These are phyloP conservation scores for Malassezia obtusa DNA, from an alignment of 1,284 basidiomycete species.

Conservation along the genomic window DNA sequence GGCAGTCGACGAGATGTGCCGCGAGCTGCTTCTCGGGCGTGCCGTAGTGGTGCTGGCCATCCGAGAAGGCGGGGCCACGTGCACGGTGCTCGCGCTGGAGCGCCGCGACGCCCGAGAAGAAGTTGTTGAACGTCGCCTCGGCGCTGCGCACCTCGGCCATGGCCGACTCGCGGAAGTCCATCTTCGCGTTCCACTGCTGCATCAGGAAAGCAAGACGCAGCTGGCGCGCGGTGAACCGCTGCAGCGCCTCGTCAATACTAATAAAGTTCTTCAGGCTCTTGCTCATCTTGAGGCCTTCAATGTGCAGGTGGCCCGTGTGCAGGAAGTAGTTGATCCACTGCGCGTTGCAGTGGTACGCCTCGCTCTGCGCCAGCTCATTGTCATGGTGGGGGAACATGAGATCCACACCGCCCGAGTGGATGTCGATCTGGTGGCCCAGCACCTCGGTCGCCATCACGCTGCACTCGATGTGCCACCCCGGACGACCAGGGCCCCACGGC, in stretches of 20 bases:
- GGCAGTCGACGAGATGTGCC: conserved; percentile 63
- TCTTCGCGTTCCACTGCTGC: conserved; percentile 80
- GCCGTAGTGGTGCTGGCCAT: conserved; percentile 50
- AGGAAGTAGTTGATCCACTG: conserved; percentile 99
- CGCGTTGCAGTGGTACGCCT: conserved; percentile 74
- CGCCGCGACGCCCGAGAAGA: conserved; percentile 80
- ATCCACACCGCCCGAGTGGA: conserved; percentile 94
- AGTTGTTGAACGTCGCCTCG: conserved; percentile 85
- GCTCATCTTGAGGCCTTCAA: conserved; percentile 98
- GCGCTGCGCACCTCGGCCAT: conserved; percentile 76
- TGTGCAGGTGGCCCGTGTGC: conserved; percentile 96
- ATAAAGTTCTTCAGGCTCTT: conserved; percentile 99
- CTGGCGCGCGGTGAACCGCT: conserved; percentile 75
- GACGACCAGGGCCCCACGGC: conserved; percentile 90
- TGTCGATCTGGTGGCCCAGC: conserved; percentile 86
- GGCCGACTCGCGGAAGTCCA: conserved; percentile 86
- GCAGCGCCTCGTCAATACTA: conserved; percentile 90
- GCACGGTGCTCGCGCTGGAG: conserved; percentile 52
- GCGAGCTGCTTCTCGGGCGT: conserved; percentile 27
- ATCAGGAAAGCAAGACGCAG: conserved; percentile 86
- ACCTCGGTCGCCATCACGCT: conserved; percentile 95
- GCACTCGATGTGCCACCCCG: conserved; percentile 99
- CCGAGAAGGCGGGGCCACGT: conserved; percentile 50
- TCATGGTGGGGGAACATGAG: conserved; percentile 98
- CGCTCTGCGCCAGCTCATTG: conserved; percentile 95